phyloP scores from a whole-genome alignment of 805 yeast genomes.

The Starmerella bombicola region DNA sequence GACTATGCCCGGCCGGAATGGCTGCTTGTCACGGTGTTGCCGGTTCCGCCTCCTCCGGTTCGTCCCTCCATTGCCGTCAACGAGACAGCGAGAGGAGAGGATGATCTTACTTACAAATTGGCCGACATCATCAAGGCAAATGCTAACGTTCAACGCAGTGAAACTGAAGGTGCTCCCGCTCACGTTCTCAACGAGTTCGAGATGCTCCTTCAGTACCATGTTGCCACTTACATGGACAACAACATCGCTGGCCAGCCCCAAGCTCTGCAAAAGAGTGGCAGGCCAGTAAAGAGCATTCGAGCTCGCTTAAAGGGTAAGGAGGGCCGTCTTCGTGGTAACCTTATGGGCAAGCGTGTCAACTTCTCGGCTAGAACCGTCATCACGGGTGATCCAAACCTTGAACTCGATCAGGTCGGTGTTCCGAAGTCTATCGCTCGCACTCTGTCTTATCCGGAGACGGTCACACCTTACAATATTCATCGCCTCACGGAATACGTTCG shows the following conservation, averaged over 20 bases:
- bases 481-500: slow-evolving; percentile 83
- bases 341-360: slow-evolving; percentile 99
- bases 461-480: slow-evolving; percentile 94
- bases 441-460: slow-evolving; percentile 90
- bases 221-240: slow-evolving; percentile 98
- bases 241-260: slow-evolving; percentile 99
- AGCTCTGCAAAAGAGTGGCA: slow-evolving; percentile 95
- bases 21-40: slow-evolving; percentile 93
- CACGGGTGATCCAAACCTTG: slow-evolving; percentile 97
- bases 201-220: slow-evolving; percentile 88
- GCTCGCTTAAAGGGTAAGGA: slow-evolving; percentile 99
- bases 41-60: slow-evolving; percentile 99
- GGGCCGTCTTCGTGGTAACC: slow-evolving; percentile 95
- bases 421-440: slow-evolving; percentile 95
- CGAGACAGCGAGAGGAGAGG: slow-evolving; percentile 97
- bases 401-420: slow-evolving; percentile 97
- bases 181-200: slow-evolving; percentile 96
- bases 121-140: slow-evolving; percentile 96
- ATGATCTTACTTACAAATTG: slow-evolving; percentile 92
- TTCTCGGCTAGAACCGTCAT: slow-evolving; percentile 98
- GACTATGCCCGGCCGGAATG: slow-evolving; percentile 98
- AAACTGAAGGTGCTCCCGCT: slow-evolving; percentile 98
- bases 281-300: slow-evolving; percentile 95
- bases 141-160: slow-evolving; percentile 91
- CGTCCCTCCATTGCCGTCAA: slow-evolving; percentile 97